Percentiles rank a stretch among this genome's conserved stretches.
Conservation (phyloP, 208 protist genomes). For the Angomonas ambiguus region DNA sequence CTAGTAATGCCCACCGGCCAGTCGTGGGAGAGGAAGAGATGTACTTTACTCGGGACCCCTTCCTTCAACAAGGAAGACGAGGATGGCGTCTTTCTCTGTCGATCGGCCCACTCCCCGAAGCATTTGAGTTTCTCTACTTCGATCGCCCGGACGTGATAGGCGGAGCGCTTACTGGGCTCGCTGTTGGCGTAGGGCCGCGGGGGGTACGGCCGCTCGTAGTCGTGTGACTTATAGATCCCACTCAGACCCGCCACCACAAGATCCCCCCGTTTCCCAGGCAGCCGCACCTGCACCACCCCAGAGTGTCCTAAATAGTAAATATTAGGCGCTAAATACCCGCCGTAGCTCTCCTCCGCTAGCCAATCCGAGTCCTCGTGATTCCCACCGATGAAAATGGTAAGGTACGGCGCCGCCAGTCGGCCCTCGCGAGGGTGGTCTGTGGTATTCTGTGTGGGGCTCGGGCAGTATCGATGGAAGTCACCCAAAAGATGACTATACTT, state of each 20-base stretch:
- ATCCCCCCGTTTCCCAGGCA: constrained; percentile 10
- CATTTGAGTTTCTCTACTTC: constrained; percentile 78
- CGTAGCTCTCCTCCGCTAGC: constrained; percentile 93
- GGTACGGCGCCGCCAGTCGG: constrained; percentile 84
- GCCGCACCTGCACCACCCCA: constrained; percentile 68
- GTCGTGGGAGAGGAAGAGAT: constrained; percentile 89
- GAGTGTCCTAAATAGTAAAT: constrained; percentile 98
- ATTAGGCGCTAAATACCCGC: constrained; percentile 96
- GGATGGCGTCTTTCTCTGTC: no score
- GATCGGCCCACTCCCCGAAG: neutral
- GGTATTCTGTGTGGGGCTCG: constrained; percentile 19
- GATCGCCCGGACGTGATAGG: constrained; percentile 85
- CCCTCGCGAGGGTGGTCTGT: neutral
- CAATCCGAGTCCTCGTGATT: constrained; percentile 98
- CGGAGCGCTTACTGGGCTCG: constrained; percentile 53
- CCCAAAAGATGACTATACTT: constrained; percentile 91
- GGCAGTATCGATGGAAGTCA: constrained; percentile 96
- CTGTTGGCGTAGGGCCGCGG: constrained; percentile 47
- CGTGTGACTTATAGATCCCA: constrained; percentile 85
- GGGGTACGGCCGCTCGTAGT: constrained; percentile 77
- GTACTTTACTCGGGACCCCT: constrained; percentile 28
- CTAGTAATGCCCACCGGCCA: constrained; percentile 79
- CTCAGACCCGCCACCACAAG: constrained; percentile 75
- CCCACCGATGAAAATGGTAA: constrained; percentile 98
- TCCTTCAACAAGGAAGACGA: no score